phyloP scores from a whole-genome alignment of 1,139 yeast genomes.

The Pichia sp. region DNA sequence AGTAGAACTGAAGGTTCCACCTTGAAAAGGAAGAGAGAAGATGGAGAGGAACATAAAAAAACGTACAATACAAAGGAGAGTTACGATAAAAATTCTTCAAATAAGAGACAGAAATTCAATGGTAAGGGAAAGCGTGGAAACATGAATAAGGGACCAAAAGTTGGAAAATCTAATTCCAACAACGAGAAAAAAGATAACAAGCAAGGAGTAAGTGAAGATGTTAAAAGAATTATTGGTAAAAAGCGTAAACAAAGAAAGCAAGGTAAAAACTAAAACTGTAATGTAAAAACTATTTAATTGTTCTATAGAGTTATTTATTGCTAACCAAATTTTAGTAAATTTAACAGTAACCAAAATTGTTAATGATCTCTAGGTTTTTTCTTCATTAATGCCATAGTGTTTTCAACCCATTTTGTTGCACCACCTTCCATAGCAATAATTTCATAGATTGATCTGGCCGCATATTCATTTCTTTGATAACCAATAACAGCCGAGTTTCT shows the following conservation, averaged over 20 bases:
- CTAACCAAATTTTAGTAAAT: background rate
- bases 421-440: constrained; percentile 73
- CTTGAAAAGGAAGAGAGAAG: constrained; percentile 32
- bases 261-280: constrained; percentile 11
- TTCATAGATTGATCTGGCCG: constrained; percentile 45
- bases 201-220: constrained; percentile 34
- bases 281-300: background rate
- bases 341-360: background rate
- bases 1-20: constrained; percentile 26
- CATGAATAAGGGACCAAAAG: constrained; percentile 36
- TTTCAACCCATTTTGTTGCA: constrained; percentile 85
- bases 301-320: background rate
- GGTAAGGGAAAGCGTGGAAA: constrained; percentile 38
- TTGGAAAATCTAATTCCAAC: constrained; percentile 24
- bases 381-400: constrained; percentile 60
- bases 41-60: constrained; percentile 12
- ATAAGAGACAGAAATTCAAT: constrained; percentile 7
- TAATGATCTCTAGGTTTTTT: constrained; percentile 42
- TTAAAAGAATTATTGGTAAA: constrained; percentile 57
- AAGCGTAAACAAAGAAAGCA: constrained; percentile 63
- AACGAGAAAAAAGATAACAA: constrained; percentile 24
- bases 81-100: constrained; percentile 18
- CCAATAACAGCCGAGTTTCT: constrained; percentile 89
- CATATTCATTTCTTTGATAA: constrained; percentile 32
- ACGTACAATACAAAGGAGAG: constrained; percentile 13